A percentile compares a stretch with the other conserved stretches of the same genome.
phyloP scores from a whole-genome alignment of 208 protist genomes.

The Crithidia expoeki region DNA sequence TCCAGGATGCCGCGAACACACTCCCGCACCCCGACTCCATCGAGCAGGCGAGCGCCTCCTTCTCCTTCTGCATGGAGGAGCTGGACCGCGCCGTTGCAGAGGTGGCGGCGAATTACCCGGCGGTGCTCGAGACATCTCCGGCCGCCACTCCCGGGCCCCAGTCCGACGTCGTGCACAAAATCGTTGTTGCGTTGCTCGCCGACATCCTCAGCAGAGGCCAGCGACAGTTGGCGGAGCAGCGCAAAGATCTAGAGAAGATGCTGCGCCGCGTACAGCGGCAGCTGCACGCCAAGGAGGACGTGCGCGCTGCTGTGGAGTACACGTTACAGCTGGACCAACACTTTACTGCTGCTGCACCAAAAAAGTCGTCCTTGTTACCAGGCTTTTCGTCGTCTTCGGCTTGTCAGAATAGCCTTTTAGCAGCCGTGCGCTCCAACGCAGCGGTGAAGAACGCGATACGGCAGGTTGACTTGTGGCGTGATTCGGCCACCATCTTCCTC shows the following conservation, averaged over 20 bases:
- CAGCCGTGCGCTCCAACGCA: constrained; percentile 34
- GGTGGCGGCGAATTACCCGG: constrained; percentile 28
- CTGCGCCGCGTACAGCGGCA: constrained; percentile 55
- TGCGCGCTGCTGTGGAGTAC: constrained; percentile 62
- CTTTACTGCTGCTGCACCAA: background rate
- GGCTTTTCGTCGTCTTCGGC: background rate
- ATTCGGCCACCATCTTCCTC: constrained; percentile 57
- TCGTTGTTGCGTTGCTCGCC: constrained; percentile 25
- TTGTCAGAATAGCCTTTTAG: constrained; percentile 23
- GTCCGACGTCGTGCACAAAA: constrained; percentile 46
- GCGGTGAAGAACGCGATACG: constrained; percentile 50
- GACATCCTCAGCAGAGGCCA: constrained; percentile 49
- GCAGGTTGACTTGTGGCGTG: constrained; percentile 68
- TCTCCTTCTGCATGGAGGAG: constrained; percentile 80
- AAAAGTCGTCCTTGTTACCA: background rate
- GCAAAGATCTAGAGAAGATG: constrained; percentile 43
- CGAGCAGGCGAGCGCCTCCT: constrained; percentile 58
- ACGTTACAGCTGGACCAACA: constrained; percentile 26
- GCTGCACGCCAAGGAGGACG: constrained; percentile 72
- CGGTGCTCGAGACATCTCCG: constrained; percentile 5
- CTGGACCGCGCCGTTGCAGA: constrained; percentile 54
- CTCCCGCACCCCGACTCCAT: constrained; percentile 47
- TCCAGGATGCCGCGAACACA: constrained; percentile 25
- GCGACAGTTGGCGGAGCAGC: constrained; percentile 52
- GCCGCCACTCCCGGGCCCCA: constrained; percentile 39